Conservation (phyloP, 306 rosid genomes). For the Hippophae rhamnoides region DNA sequence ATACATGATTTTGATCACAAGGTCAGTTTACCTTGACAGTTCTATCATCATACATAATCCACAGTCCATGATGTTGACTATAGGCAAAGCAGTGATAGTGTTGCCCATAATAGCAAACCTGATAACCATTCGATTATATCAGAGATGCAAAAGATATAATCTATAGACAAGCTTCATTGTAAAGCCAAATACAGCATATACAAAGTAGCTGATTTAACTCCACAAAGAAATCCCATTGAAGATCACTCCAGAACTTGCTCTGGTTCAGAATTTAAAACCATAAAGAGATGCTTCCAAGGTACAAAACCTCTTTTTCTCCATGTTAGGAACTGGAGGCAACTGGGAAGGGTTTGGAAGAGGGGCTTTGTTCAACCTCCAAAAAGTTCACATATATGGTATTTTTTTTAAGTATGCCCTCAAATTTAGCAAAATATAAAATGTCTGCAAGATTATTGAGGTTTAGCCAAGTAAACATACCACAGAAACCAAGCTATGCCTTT, state of each 20-base stretch:
- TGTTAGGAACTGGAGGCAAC: too few relatives aligned
- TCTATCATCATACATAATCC: slow-evolving; percentile 94
- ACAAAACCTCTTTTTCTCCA: too few relatives aligned
- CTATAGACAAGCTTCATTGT: not conserved
- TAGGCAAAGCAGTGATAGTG: slow-evolving; percentile 98
- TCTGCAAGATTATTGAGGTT: slow-evolving; percentile 3
- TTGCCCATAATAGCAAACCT: slow-evolving; percentile 99
- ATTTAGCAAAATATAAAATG: too few relatives aligned
- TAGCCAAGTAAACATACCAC: slow-evolving; percentile 57
- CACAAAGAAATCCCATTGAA: not conserved
- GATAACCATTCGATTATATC: slow-evolving; percentile 16
- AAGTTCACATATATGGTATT: too few relatives aligned
- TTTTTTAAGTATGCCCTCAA: too few relatives aligned
- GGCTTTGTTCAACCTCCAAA: too few relatives aligned
- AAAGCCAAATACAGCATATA: too few relatives aligned
- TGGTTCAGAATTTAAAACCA: too few relatives aligned
- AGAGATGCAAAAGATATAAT: slow-evolving; percentile 11
- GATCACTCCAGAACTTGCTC: too few relatives aligned
- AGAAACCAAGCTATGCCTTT: slow-evolving; percentile 67
- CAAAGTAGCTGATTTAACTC: slow-evolving; percentile 4
- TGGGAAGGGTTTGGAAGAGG: too few relatives aligned
- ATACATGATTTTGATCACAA: slow-evolving; percentile 4
- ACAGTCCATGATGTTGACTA: slow-evolving; percentile 54
- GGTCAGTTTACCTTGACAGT: slow-evolving; percentile 64
- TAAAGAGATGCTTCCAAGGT: too few relatives aligned